A percentile compares a stretch with the other conserved stretches of the same genome.
Conservation (phyloP, 2,329 filamentous ascomycete species). For the Rutstroemia sydowiana region DNA sequence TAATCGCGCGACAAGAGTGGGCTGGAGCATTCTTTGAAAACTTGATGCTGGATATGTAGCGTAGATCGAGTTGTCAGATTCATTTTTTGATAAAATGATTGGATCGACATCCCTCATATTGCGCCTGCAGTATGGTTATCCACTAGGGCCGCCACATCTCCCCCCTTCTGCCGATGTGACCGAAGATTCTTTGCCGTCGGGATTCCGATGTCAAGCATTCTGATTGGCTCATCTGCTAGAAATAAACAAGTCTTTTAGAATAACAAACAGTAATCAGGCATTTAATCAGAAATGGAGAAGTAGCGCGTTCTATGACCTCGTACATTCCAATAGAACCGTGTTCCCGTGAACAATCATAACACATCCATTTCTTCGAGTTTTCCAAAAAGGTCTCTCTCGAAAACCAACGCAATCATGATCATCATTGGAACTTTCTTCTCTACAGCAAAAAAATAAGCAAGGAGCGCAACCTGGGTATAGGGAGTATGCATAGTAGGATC, state of each 20-base stretch:
- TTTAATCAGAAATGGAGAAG: too few relatives aligned
- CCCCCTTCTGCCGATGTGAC: constrained; percentile 4
- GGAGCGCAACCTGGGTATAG: neutral
- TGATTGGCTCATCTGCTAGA: neutral
- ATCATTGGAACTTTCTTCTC: too few relatives aligned
- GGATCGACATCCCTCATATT: neutral
- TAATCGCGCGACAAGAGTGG: neutral
- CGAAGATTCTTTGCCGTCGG: neutral
- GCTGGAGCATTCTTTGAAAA: constrained; percentile 8
- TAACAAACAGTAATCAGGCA: too few relatives aligned
- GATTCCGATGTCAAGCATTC: neutral
- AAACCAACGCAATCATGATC: too few relatives aligned
- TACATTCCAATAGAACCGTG: neutral
- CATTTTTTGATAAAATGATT: neutral
- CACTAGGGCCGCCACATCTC: constrained; percentile 3
- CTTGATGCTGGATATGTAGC: constrained; percentile 1
- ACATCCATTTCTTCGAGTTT: neutral
- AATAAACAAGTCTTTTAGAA: neutral
- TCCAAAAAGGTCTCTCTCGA: too few relatives aligned
- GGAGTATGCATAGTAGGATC: neutral
- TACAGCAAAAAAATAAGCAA: neutral
- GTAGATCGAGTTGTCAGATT: constrained; percentile 5
- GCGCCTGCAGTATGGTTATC: constrained; percentile 3
- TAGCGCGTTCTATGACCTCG: too few relatives aligned
- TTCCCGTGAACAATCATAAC: neutral